Evolutionary conservation across 1,284 basidiomycete genomes (phyloP), one percentile per base, ranked within the genome.

Genomic region (Hemileccinum hortonii): DNA sequence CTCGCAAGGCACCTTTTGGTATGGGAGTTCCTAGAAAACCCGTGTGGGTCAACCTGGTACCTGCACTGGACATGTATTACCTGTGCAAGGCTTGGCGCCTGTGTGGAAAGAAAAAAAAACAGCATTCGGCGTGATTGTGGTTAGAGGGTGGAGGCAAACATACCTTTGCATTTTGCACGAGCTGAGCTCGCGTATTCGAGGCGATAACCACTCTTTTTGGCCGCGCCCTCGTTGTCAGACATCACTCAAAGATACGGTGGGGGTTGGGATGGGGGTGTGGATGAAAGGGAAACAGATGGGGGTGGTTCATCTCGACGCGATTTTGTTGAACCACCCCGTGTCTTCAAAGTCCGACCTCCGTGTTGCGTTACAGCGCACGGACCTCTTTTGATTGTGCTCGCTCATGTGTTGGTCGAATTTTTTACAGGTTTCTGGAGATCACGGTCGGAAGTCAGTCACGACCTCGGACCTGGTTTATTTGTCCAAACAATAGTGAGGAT

Each of bases 141-240:
- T 58, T 58, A 57, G 64, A 38, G 54, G 55, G 44, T 38, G 43
- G 19, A 21, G 37, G 49, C 49, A 11, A 38, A 70, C 78, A 52
- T 53, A 87, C 92, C 92, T 76, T 91, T 93, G 75, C 92, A 96
- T 67, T 84, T 86, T 21, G 93, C 77, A 50, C 92, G 80, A 54
- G 73, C 75, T 52, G 80, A 82, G 37, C 72, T 55, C 45, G 89
- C 81, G 68, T 90, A 89, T 71, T 93, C 91, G 47, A 93, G 73
- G 61, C 90, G 82, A 72, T 92, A 92, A 57, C 84, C 86, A 45
- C 77, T 67, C 56, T 78, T 77, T 68, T 79, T 73, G 59, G 69
- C 44, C 58, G 57, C 26, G 67, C 70, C 53, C 70, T 82, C 80
- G 55, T 73, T 78, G 65, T 84, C 83, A 59, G 83, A 80, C 83